phyloP scores from a whole-genome alignment of 2,329 filamentous ascomycete genomes.

The Talaromyces sp. region DNA sequence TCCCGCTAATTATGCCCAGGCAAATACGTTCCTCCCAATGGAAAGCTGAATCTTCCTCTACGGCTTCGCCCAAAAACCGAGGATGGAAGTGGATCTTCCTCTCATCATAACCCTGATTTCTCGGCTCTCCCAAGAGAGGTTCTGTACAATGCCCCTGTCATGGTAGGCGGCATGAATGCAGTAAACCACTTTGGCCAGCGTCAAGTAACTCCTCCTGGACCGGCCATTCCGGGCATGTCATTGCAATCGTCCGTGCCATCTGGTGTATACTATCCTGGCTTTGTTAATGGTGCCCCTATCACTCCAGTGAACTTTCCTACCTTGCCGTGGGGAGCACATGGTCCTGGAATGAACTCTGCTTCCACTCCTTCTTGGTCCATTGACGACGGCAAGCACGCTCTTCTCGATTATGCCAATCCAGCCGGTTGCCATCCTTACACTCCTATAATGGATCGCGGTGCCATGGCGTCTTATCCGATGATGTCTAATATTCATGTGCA shows the following conservation, averaged over 20 bases:
- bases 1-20: neutral
- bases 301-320: slow-evolving; percentile 26
- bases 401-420: slow-evolving; percentile 61
- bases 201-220: slow-evolving; percentile 25
- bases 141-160: slow-evolving; percentile 13
- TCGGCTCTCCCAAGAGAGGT: slow-evolving; percentile 29
- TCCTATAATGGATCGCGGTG: slow-evolving; percentile 57
- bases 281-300: slow-evolving; percentile 29
- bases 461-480: slow-evolving; percentile 39
- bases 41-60: slow-evolving; percentile 11
- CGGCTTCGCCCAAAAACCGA: slow-evolving; percentile 9
- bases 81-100: slow-evolving; percentile 6
- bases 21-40: slow-evolving; percentile 12
- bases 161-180: slow-evolving; percentile 28
- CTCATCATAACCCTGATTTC: slow-evolving; percentile 20
- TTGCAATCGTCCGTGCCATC: slow-evolving; percentile 17
- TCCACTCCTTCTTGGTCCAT: slow-evolving; percentile 37
- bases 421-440: slow-evolving; percentile 50
- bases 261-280: slow-evolving; percentile 36
- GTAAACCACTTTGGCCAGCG: slow-evolving; percentile 25
- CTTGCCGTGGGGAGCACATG: slow-evolving; percentile 34
- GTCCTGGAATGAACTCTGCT: slow-evolving; percentile 31
- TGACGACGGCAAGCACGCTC: slow-evolving; percentile 44
- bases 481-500: slow-evolving; percentile 58
- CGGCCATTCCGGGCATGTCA: slow-evolving; percentile 7